Evolutionary conservation across 768 basidiomycete species (phyloP).

Genomic region (Termitomyces sp.): DNA sequence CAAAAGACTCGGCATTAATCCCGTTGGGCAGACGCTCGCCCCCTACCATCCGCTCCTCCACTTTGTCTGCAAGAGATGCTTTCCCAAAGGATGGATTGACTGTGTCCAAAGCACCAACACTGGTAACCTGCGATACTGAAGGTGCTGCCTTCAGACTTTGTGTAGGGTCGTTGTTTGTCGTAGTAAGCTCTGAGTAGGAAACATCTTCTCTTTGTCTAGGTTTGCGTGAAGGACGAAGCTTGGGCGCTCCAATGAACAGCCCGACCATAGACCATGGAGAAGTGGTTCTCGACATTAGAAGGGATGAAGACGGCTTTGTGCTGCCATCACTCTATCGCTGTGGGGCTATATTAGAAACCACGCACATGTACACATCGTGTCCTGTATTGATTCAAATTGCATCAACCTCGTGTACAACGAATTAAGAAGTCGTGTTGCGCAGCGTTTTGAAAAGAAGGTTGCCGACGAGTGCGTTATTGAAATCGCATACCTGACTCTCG

Average conservation of each 20-base stretch:
- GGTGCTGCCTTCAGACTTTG: constrained; percentile 1
- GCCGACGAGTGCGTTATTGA: background rate
- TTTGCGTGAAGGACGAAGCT: constrained; percentile 9
- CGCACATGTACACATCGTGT: background rate
- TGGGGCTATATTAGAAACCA: background rate
- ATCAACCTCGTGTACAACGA: background rate
- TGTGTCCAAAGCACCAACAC: background rate
- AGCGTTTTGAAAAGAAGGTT: background rate
- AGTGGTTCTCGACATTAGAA: constrained; percentile 9
- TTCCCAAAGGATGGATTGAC: background rate
- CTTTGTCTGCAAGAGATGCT: background rate
- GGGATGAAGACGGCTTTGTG: background rate
- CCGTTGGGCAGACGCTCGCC: background rate
- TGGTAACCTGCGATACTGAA: background rate
- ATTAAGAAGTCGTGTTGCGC: background rate
- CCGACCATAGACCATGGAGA: constrained; percentile 18
- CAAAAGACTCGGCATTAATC: background rate
- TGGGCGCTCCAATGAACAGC: constrained; percentile 14
- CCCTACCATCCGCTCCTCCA: background rate
- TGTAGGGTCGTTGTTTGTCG: background rate
- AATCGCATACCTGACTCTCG: background rate
- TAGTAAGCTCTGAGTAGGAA: background rate
- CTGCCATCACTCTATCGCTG: background rate
- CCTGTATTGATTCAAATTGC: background rate
- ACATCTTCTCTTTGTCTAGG: background rate